phyloP scores from a whole-genome alignment of 2,329 filamentous ascomycete species.

The Tolypocladium nubicola region DNA sequence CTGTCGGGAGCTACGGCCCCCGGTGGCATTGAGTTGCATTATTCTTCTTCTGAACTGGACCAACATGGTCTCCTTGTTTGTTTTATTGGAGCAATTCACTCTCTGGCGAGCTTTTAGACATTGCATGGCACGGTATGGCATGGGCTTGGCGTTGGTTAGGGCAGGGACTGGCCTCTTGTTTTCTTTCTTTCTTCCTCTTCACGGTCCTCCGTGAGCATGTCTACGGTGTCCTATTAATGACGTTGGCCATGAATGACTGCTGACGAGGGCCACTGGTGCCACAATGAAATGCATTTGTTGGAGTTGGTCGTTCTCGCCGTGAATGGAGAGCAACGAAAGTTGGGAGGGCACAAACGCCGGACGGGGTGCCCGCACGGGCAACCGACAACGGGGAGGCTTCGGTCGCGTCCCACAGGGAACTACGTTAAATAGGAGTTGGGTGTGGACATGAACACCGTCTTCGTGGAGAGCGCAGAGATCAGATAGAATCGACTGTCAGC shows the following conservation, averaged over 20 bases:
- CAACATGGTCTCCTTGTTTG: conserved; percentile 4
- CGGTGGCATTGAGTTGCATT: background rate
- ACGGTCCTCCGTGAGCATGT: background rate
- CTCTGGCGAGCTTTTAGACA: conserved; percentile 7
- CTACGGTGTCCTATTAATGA: background rate
- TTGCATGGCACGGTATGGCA: conserved; percentile 18
- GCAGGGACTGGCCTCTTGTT: conserved; percentile 3
- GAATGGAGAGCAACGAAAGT: background rate
- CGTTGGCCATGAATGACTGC: background rate
- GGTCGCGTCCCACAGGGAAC: background rate
- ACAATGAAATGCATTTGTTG: background rate
- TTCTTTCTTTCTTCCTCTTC: no score
- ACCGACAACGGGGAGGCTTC: background rate
- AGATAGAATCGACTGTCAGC: conserved; percentile 14
- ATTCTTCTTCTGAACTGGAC: background rate
- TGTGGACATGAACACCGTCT: background rate
- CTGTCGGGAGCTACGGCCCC: background rate
- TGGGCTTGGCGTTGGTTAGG: conserved; percentile 19
- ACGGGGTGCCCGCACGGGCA: no score
- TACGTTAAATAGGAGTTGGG: background rate
- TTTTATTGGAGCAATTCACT: conserved; percentile 7
- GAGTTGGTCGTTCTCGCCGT: background rate
- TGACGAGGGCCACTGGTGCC: background rate
- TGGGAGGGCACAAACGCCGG: no score
- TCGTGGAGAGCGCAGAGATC: background rate